Percentiles rank a stretch among this genome's conserved stretches.
These are phyloP conservation scores for Fusarium papillatum DNA, from an alignment of 2,329 filamentous ascomycete genomes.

Conservation along the genomic window DNA sequence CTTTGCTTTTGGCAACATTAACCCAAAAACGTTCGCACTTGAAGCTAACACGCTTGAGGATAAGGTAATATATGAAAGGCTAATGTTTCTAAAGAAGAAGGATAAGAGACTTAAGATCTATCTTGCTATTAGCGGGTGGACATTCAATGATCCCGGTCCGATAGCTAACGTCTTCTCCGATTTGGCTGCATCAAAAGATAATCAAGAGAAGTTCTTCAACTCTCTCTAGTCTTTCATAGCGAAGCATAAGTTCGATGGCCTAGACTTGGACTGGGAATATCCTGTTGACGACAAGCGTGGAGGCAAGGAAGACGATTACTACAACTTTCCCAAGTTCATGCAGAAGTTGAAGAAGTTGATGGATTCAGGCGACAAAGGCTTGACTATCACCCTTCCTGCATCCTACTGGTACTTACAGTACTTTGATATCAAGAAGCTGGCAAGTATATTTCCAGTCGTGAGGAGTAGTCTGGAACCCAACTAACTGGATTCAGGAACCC, in stretches of 20 bases:
- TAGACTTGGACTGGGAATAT: constrained; percentile 46
- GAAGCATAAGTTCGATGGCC: constrained; percentile 37
- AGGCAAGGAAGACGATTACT: constrained; percentile 51
- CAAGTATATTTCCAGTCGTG: too few relatives aligned
- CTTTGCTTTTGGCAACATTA: constrained; percentile 26
- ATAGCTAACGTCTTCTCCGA: constrained; percentile 42
- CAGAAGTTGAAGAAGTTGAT: constrained; percentile 38
- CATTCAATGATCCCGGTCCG: constrained; percentile 53
- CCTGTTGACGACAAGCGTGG: constrained; percentile 51
- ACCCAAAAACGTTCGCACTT: background rate
- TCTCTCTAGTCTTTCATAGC: constrained; percentile 28
- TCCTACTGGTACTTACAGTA: constrained; percentile 46
- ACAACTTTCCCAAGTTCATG: constrained; percentile 48
- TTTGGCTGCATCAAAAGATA: background rate
- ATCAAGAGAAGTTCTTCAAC: background rate
- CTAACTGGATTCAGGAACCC: background rate
- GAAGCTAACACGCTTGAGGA: background rate
- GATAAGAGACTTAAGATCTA: constrained; percentile 49
- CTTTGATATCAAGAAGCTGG: constrained; percentile 43
- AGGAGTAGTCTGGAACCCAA: background rate
- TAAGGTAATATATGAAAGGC: background rate
- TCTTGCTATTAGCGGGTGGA: constrained; percentile 58
- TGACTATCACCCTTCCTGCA: constrained; percentile 27
- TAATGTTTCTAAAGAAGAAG: constrained; percentile 43
- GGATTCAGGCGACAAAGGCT: constrained; percentile 3